Conservation (phyloP, 441 rosid species). For the Gossypium schwendimanii region DNA sequence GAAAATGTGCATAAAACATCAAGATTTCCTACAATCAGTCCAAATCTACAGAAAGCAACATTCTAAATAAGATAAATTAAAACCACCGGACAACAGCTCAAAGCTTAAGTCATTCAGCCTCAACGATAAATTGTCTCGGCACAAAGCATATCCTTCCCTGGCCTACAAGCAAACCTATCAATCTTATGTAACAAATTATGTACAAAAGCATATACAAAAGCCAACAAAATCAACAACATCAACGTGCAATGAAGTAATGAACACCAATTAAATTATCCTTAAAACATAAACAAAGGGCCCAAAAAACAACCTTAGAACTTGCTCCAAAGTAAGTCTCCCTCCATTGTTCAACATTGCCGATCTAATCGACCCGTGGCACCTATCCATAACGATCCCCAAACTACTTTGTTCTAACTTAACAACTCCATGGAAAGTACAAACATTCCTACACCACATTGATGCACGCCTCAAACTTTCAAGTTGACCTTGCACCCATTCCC, state of each 20-base stretch:
- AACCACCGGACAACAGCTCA: neutral
- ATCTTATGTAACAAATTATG: neutral
- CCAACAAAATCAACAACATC: neutral
- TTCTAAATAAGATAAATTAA: neutral
- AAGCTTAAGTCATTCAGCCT: neutral
- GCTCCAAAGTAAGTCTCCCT: slow-evolving; percentile 5
- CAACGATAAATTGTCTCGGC: neutral
- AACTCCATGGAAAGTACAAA: slow-evolving; percentile 86
- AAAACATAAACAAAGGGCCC: neutral
- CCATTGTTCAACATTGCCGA: slow-evolving; percentile 83
- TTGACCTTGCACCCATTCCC: slow-evolving; percentile 77
- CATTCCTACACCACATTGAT: slow-evolving; percentile 95
- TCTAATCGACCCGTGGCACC: slow-evolving; percentile 75
- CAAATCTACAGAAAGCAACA: neutral
- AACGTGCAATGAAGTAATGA: neutral
- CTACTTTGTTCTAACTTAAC: slow-evolving; percentile 63
- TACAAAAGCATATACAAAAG: neutral
- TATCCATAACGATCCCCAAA: slow-evolving; percentile 72
- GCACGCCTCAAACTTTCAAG: slow-evolving; percentile 63
- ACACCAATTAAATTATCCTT: neutral
- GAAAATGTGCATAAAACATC: neutral
- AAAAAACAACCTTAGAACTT: slow-evolving; percentile 35
- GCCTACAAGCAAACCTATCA: neutral
- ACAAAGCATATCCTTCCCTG: too few species aligned
- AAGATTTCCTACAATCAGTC: neutral